phyloP scores from a whole-genome alignment of 768 basidiomycete genomes.

The Lentinus brumalis region DNA sequence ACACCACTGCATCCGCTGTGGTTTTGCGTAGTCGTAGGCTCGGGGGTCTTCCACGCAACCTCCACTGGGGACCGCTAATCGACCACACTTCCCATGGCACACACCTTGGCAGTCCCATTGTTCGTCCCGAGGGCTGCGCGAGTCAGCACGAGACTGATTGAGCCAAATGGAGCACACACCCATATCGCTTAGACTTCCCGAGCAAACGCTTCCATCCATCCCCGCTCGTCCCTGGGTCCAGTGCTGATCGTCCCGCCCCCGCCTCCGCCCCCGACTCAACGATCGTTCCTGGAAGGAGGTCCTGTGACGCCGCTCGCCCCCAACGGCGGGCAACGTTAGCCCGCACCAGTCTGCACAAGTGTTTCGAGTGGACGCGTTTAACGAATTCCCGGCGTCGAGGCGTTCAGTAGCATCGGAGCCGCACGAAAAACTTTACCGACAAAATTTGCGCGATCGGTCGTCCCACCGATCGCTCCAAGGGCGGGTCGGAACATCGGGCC shows the following conservation, averaged over 20 bases:
- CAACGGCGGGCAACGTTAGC: not conserved
- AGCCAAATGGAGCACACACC: not conserved
- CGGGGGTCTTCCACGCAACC: not conserved
- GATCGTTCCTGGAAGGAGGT: too few species aligned
- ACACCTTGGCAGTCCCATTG: not conserved
- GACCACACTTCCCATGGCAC: not conserved
- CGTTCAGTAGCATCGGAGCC: too few species aligned
- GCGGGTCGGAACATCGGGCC: too few species aligned
- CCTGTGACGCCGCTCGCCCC: not conserved
- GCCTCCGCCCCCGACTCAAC: too few species aligned
- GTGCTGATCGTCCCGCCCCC: not conserved
- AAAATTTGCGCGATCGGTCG: too few species aligned
- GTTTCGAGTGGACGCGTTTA: too few species aligned
- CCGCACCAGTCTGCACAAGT: too few species aligned
- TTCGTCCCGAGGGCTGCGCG: not conserved
- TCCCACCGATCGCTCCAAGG: too few species aligned
- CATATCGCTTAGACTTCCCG: not conserved
- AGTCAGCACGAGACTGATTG: slow-evolving; percentile 2
- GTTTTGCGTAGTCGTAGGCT: too few species aligned
- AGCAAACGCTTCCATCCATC: not conserved
- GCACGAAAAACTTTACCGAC: too few species aligned
- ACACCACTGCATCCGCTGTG: not conserved
- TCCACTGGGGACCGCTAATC: not conserved
- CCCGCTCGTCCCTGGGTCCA: not conserved
- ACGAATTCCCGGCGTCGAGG: too few species aligned